These are phyloP conservation scores for Panicum miliaceum DNA, from an alignment of 176 grass and related monocot species.

Conservation along the genomic window DNA sequence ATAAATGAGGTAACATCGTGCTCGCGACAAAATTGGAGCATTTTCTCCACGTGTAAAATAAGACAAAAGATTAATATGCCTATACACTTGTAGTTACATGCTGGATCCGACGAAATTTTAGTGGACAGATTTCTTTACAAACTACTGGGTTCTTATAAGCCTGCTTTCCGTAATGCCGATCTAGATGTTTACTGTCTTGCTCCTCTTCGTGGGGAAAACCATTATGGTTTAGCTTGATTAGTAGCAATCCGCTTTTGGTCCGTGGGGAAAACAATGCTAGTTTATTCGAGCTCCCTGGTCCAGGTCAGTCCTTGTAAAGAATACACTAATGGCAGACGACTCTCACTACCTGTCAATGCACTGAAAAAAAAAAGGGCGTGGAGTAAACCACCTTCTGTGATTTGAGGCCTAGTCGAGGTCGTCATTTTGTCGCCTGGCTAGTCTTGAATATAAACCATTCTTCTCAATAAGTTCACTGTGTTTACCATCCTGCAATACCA, in stretches of 20 bases:
- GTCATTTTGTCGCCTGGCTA: conserved; percentile 77
- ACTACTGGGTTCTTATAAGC: not conserved
- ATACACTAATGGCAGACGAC: conserved; percentile 18
- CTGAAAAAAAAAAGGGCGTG: conserved; percentile 34
- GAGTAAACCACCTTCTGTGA: conserved; percentile 36
- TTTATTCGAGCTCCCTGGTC: not conserved
- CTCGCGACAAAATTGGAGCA: conserved; percentile 26
- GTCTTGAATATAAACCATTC: conserved; percentile 87
- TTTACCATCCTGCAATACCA: conserved; percentile 69
- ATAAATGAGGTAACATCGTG: not conserved
- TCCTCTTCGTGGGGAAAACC: not conserved
- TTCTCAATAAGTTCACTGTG: conserved; percentile 80
- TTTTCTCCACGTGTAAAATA: not conserved
- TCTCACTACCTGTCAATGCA: conserved; percentile 18
- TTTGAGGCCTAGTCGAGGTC: conserved; percentile 51
- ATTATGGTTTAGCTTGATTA: conserved; percentile 31
- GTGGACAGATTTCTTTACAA: not conserved
- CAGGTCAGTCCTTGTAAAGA: conserved; percentile 41
- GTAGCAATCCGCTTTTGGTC: not conserved
- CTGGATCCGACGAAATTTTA: not conserved
- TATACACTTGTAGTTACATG: conserved; percentile 44
- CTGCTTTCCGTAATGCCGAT: not conserved
- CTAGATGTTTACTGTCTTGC: not conserved
- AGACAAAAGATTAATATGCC: not conserved
- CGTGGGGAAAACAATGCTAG: not conserved